These are phyloP conservation scores for Halteria grandinella DNA, from an alignment of 73 alveolate genomes.

Conservation along the genomic window DNA sequence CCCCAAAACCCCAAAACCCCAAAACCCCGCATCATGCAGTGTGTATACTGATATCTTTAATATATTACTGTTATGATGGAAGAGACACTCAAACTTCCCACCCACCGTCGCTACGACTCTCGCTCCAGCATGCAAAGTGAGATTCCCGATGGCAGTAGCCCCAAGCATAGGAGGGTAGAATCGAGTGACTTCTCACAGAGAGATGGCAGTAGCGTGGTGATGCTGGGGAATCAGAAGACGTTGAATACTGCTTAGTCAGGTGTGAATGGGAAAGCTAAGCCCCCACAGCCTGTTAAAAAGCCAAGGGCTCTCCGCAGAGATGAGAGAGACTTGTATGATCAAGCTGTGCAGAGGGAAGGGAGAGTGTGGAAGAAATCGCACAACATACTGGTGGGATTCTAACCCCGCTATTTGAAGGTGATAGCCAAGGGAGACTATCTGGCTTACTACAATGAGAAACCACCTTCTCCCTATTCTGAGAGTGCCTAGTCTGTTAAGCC, in stretches of 20 bases:
- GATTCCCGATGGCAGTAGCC: neutral
- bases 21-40: too few relatives aligned
- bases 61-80: too few relatives aligned
- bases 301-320: slow-evolving; percentile 37
- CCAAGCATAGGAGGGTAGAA: neutral
- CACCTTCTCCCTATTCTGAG: neutral
- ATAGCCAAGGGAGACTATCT: slow-evolving; percentile 49
- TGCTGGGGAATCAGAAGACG: too few relatives aligned
- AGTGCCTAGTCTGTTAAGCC: slow-evolving; percentile 60
- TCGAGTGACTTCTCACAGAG: too few relatives aligned
- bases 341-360: slow-evolving; percentile 56
- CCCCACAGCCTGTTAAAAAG: too few relatives aligned
- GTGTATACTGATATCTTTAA: too few relatives aligned
- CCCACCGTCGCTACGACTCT: too few relatives aligned
- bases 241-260: too few relatives aligned
- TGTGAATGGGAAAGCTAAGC: too few relatives aligned
- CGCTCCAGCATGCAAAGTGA: neutral
- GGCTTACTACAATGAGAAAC: slow-evolving; percentile 48
- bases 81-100: too few relatives aligned
- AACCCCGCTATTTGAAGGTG: slow-evolving; percentile 54
- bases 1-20: too few relatives aligned
- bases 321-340: slow-evolving; percentile 43
- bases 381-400: slow-evolving; percentile 63
- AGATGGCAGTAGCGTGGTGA: too few relatives aligned
- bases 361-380: slow-evolving; percentile 77